phyloP scores from a whole-genome alignment of 805 yeast genomes.

The Ogataea thermomethanolica region DNA sequence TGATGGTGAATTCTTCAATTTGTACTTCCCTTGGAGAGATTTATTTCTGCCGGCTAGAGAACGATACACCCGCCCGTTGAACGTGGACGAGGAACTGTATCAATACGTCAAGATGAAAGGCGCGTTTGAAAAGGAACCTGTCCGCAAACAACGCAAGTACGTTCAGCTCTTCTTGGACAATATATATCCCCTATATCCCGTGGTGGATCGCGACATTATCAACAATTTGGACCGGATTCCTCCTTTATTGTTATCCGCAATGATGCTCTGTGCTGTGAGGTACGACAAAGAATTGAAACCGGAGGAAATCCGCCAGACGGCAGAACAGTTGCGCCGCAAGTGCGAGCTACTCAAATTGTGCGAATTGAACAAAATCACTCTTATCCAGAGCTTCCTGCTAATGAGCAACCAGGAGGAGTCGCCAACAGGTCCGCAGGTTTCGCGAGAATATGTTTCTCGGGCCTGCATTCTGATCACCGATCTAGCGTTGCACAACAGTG shows the following conservation, averaged over 20 bases:
- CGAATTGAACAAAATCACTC: conserved; percentile 28
- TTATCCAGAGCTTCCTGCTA: conserved; percentile 28
- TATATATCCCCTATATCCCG: conserved; percentile 30
- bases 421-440: conserved; percentile 26
- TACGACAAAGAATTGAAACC: conserved; percentile 17
- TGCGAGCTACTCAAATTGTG: conserved; percentile 27
- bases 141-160: conserved; percentile 21
- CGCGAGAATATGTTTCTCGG: conserved; percentile 25
- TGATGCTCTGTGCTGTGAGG: conserved; percentile 26
- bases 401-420: conserved; percentile 32
- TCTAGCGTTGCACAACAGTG: conserved; percentile 29
- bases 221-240: conserved; percentile 20
- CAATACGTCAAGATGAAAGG: conserved; percentile 24
- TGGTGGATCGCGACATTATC: conserved; percentile 24
- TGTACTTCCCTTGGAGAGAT: conserved; percentile 33
- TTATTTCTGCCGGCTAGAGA: conserved; percentile 18
- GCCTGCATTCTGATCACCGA: conserved; percentile 29
- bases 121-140: conserved; percentile 25
- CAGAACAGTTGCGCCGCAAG: conserved; percentile 23
- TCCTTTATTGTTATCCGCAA: conserved; percentile 29
- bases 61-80: conserved; percentile 10
- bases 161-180: conserved; percentile 24
- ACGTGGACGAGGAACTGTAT: conserved; percentile 24
- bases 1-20: conserved; percentile 30
- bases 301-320: conserved; percentile 19